phyloP scores from a whole-genome alignment of 2,329 filamentous ascomycete species.

The Leptodontidium sp. region DNA sequence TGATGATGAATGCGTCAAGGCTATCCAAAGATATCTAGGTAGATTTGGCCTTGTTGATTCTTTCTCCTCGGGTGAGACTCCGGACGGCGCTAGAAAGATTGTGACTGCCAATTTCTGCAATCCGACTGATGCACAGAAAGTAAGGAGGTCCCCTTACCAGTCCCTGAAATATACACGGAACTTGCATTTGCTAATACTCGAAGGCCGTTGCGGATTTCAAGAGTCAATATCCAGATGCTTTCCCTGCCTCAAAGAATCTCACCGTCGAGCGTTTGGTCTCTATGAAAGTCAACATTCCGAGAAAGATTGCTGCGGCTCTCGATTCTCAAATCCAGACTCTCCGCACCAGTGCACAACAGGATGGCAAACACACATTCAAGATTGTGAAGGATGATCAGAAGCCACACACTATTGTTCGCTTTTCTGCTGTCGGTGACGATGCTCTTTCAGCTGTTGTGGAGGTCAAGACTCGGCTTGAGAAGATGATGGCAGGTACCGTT shows the following conservation, averaged over 20 bases:
- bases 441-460: not conserved
- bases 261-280: not conserved
- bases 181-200: not conserved
- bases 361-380: not conserved
- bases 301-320: not conserved
- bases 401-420: not conserved
- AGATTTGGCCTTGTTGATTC: constrained; percentile 4
- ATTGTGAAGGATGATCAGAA: not conserved
- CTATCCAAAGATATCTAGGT: not conserved
- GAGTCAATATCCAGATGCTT: not conserved
- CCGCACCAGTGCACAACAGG: not conserved
- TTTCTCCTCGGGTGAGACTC: not conserved
- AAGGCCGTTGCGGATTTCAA: not conserved
- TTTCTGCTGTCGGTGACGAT: not conserved
- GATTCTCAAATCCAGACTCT: not conserved
- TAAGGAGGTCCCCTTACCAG: not conserved
- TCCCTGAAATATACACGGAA: not conserved
- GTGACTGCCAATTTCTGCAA: not conserved
- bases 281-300: constrained; percentile 9
- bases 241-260: constrained; percentile 1
- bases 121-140: not conserved
- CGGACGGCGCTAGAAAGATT: not conserved
- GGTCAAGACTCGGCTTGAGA: constrained; percentile 3
- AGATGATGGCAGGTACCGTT: not conserved
- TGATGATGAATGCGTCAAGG: not conserved